Base-by-base conservation (phyloP, 1,139 yeast genomes). In the Debaryomyces subglobosus region DNA sequence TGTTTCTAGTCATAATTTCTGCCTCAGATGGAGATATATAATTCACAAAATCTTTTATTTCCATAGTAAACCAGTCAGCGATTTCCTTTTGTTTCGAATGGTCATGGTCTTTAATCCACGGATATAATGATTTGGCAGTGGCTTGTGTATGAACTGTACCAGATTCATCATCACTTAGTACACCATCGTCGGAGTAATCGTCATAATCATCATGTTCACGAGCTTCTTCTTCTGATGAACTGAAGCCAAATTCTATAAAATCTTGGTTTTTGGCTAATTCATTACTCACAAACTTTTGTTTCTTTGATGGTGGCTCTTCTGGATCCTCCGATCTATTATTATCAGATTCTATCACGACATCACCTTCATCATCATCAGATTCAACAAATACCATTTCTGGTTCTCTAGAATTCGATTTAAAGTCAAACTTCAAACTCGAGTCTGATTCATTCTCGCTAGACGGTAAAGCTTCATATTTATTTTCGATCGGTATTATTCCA, bases 11-110 rank as follows among this genome's bases (percentile, higher is more conserved):
- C 39, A 73, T 68, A 50, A 89, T 89, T 61, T 94, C 99, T 7
- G 75, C 79, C 38, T 77, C 81, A 1, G 95, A 85, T 0, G 99
- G 99, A 0, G 97, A 89, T 32, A 94, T 85, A 64, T 90, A 94
- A 36, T 84, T 81, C 27, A 89, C 89, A 63, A 92, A 94, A 61
- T 91, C 97, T 57, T 80, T 81, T 59, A 94, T 89, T 64, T 94
- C 99, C 69, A 81, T 75, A 1, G 96, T 88, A 25, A 94, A 74
- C 95, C 96, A 89, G 58, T 89, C 96, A 1, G 92, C 86, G 27
- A 90, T 82, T 57, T 87, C 92, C 60, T 80, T 77, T 62, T 86
- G 90, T 46, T 73, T 79, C 2, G 90, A 83, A 61, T 87, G 94
- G 57, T 86, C 89, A 55, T 84, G 88, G 54, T 85, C 82, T 50